Evolutionary conservation across 1,139 yeast genomes (phyloP), one percentile per base, ranked within the genome.

Genomic region (Debaryomyces sp.): DNA sequence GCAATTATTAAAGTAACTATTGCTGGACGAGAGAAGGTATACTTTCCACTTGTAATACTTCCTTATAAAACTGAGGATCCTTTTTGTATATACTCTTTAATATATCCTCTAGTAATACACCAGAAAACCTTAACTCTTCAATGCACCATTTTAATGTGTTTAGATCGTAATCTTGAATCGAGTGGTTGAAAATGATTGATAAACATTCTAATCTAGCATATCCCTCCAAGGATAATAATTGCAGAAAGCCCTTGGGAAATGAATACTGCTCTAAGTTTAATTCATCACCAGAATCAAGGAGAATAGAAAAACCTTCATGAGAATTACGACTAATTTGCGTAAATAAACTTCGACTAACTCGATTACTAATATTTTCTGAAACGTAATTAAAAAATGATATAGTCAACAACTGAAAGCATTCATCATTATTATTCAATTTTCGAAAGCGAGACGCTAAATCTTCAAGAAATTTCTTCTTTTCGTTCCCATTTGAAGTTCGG

Each of bases 101-200:
- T 13, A 62, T 60, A 39, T 71, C 74, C 18, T 52, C 44, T 3
- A 66, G 48, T 6, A 63, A 56, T 43, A 67, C 53, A 1, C 80
- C 80, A 34, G 58, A 49, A 12, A 51, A 49, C 46, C 72, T 58
- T 55, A 73, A 59, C 54, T 73, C 77, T 6, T 62, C 60, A 6
- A 70, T 59, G 23, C 63, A 56, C 80, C 80, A 75, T 22, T 51
- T 45, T 3, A 70, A 43, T 6, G 65, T 56, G 7, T 53, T 55
- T 3, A 39, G 10, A 47, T 73, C 73, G 13, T 61, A 54, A 5
- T 63, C 64, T 24, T 46, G 43, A 2, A 66, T 38, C 0, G 77
- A 69, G 29, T 56, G 55, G 12, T 47, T 46, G 6, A 64, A 52
- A 5, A 71, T 62, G 1, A 57, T 49, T 18, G 54, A 52, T 36